These are phyloP conservation scores for Volvariella surrecta DNA, from an alignment of 1,284 basidiomycete species.

Conservation along the genomic window DNA sequence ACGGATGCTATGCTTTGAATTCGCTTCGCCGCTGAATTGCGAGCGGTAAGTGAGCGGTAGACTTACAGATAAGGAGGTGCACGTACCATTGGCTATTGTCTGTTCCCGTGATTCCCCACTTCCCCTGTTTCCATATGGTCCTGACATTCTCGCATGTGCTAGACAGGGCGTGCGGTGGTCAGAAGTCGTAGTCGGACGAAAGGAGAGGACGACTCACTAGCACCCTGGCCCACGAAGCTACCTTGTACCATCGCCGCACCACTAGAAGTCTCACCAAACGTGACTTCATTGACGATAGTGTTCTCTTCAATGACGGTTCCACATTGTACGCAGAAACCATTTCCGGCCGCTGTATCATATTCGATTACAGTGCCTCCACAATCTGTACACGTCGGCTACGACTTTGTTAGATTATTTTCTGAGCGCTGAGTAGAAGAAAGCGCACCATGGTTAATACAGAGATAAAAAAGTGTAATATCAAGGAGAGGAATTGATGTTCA, in stretches of 20 bases:
- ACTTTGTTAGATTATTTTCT: background rate
- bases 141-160: conserved; percentile 77
- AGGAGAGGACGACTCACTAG: conserved; percentile 57
- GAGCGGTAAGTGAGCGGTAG: conserved; percentile 3
- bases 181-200: background rate
- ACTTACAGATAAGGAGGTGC: background rate
- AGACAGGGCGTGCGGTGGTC: conserved; percentile 3
- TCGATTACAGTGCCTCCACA: conserved; percentile 78
- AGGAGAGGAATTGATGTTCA: too few relatives aligned
- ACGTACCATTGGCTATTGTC: conserved; percentile 79
- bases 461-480: too few relatives aligned
- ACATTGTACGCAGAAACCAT: conserved; percentile 78
- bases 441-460: too few relatives aligned
- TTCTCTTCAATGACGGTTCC: conserved; percentile 92
- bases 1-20: conserved; percentile 78
- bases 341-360: conserved; percentile 74
- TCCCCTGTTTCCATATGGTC: conserved; percentile 72
- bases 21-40: conserved; percentile 61
- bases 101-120: conserved; percentile 78
- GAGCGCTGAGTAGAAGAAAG: too few relatives aligned
- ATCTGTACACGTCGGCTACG: conserved; percentile 46
- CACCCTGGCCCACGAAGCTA: conserved; percentile 86
- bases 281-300: conserved; percentile 88
- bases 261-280: conserved; percentile 87
- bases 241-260: conserved; percentile 96